Evolutionary conservation across 139 green algal species (phyloP).

Genomic region (Dunaliella sp.): DNA sequence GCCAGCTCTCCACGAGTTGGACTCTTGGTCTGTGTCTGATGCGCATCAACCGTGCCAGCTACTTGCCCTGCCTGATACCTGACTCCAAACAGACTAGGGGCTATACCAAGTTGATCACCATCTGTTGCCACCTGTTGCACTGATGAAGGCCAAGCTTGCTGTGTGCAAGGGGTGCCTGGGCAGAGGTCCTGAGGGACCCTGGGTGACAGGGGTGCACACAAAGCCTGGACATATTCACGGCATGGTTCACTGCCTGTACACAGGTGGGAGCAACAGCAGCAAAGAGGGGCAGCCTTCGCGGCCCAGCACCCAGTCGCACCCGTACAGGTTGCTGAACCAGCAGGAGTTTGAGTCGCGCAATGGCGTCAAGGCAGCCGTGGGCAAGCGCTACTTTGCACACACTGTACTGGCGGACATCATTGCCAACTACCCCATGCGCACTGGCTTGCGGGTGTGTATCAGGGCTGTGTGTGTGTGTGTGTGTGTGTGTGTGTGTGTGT

Average conservation of each 20-base stretch:
- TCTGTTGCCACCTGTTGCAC: too few relatives aligned
- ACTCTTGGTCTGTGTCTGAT: too few relatives aligned
- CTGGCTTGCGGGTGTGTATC: conserved; percentile 24
- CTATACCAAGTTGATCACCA: too few relatives aligned
- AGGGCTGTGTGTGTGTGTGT: neutral
- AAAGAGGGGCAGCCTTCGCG: neutral
- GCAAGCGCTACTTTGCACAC: conserved; percentile 90
- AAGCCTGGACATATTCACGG: too few relatives aligned
- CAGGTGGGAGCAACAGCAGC: neutral
- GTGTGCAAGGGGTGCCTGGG: neutral
- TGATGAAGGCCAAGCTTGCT: too few relatives aligned
- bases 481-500: neutral
- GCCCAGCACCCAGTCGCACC: neutral
- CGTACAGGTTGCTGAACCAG: conserved; percentile 27
- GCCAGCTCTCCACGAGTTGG: too few relatives aligned
- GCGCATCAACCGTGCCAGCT: too few relatives aligned
- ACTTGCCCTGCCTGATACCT: too few relatives aligned
- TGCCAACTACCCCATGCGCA: conserved; percentile 58
- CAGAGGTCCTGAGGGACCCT: neutral
- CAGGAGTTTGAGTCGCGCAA: conserved; percentile 69
- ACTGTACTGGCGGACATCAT: conserved; percentile 82
- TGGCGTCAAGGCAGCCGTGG: conserved; percentile 47
- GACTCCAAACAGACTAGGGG: too few relatives aligned
- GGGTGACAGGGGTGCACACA: too few relatives aligned
- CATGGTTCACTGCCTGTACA: too few relatives aligned